phyloP scores from a whole-genome alignment of 768 basidiomycete species.

The Tricholoma sp. region DNA sequence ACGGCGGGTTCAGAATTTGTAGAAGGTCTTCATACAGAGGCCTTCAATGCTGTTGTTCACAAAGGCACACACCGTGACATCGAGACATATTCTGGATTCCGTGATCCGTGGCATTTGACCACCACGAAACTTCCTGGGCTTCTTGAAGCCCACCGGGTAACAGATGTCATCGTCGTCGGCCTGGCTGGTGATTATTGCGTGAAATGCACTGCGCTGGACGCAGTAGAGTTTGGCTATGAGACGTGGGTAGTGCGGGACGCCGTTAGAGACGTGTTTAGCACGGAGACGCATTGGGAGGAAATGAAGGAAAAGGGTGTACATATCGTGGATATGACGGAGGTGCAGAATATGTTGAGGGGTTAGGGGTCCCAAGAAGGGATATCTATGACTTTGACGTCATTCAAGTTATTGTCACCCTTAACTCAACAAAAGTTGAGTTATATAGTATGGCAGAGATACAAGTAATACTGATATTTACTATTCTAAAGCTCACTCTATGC shows the following conservation, averaged over 20 bases:
- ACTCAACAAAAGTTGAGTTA: no score
- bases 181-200: conserved; percentile 82
- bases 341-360: conserved; percentile 18
- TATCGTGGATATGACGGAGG: conserved; percentile 24
- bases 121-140: conserved; percentile 42
- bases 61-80: conserved; percentile 56
- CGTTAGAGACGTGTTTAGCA: conserved; percentile 36
- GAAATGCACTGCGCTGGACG: conserved; percentile 50
- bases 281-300: conserved; percentile 31
- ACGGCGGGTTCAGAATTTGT: conserved; percentile 60
- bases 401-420: no score
- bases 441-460: no score
- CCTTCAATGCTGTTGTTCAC: conserved; percentile 37
- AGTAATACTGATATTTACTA: neutral
- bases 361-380: neutral
- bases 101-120: conserved; percentile 46
- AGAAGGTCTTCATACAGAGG: conserved; percentile 36
- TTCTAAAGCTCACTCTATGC: neutral
- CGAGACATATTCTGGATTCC: conserved; percentile 82
- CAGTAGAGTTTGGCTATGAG: conserved; percentile 42
- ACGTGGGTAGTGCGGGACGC: conserved; percentile 48
- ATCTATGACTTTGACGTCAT: no score
- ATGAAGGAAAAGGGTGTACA: conserved; percentile 31
- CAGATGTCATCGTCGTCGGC: conserved; percentile 58
- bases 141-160: conserved; percentile 38